Evolutionary conservation across 768 basidiomycete species (phyloP).

Genomic region (Mycena vulgaris): DNA sequence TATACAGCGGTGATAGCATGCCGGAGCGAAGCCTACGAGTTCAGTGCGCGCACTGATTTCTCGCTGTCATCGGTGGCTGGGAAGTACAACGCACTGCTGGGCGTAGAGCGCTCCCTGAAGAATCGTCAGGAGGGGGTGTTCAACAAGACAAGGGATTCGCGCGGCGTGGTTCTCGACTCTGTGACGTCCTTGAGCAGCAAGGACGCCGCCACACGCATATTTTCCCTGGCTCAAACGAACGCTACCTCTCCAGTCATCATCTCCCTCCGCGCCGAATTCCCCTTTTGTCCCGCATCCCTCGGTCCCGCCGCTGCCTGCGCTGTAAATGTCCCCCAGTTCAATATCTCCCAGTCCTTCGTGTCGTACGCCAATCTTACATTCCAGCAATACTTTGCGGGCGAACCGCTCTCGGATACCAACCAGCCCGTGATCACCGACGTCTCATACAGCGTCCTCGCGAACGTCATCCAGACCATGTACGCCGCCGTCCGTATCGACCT

Average conservation of each 20-base stretch:
- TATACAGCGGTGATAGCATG: conserved; percentile 40
- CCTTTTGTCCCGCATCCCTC: conserved; percentile 41
- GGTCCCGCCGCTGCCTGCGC: conserved; percentile 38
- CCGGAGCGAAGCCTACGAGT: conserved; percentile 25
- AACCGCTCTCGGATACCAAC: conserved; percentile 1
- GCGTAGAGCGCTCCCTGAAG: conserved; percentile 27
- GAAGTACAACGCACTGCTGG: conserved; percentile 38
- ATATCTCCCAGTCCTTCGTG: conserved; percentile 33
- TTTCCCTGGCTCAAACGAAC: conserved; percentile 36
- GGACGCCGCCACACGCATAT: conserved; percentile 38
- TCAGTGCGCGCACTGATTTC: conserved; percentile 40
- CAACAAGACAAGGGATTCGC: conserved; percentile 27
- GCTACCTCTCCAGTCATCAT: conserved; percentile 35
- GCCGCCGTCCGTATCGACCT: conserved; percentile 47
- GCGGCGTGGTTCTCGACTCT: conserved; percentile 24
- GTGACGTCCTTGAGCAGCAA: conserved; percentile 16
- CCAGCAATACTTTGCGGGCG: conserved; percentile 7
- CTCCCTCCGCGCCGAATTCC: conserved; percentile 43
- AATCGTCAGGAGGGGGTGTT: conserved; percentile 27
- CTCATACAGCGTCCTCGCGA: conserved; percentile 33
- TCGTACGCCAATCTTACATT: conserved; percentile 28
- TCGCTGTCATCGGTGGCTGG: conserved; percentile 39
- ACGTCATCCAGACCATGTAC: conserved; percentile 42
- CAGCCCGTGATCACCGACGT: too few species aligned
- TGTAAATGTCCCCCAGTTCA: conserved; percentile 33